Percentiles rank a stretch among this genome's conserved stretches.
Evolutionary conservation across 1,139 yeast species (phyloP).

Genomic region (Blastobotrys indianensis): DNA sequence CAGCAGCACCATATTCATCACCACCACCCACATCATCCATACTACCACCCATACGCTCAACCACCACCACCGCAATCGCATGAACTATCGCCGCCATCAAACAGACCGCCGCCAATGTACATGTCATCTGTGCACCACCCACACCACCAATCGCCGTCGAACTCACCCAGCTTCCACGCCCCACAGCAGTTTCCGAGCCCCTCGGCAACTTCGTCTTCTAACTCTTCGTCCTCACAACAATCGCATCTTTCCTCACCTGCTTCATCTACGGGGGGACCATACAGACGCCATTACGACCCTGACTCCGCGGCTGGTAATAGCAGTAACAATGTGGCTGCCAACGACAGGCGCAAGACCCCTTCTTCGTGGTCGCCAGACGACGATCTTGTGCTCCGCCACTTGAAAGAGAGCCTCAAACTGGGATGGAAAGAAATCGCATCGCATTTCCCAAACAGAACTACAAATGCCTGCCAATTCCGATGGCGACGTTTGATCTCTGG

Average conservation of each 20-base stretch:
- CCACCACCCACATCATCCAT: neutral
- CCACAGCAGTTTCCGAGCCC: neutral
- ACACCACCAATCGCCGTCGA: conserved; percentile 1
- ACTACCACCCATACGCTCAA: neutral
- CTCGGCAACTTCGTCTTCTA: neutral
- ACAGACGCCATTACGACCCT: neutral
- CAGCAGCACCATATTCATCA: neutral
- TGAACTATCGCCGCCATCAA: neutral
- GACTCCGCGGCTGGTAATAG: neutral
- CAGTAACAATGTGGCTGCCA: neutral
- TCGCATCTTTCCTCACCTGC: neutral
- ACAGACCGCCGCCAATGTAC: neutral
- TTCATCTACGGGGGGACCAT: neutral
- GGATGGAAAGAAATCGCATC: conserved; percentile 81
- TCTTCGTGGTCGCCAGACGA: conserved; percentile 78
- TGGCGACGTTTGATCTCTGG: conserved; percentile 63
- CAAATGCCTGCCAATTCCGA: conserved; percentile 78
- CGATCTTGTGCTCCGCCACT: conserved; percentile 58
- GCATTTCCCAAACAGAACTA: conserved; percentile 64
- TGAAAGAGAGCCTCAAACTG: conserved; percentile 64
- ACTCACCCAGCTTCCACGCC: neutral
- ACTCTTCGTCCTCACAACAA: neutral
- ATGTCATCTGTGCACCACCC: neutral
- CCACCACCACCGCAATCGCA: conserved; percentile 4
- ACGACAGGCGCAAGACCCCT: conserved; percentile 41